Conservation (phyloP, 176 grass and related monocot genomes). For the maize (Zea mays) region DNA sequence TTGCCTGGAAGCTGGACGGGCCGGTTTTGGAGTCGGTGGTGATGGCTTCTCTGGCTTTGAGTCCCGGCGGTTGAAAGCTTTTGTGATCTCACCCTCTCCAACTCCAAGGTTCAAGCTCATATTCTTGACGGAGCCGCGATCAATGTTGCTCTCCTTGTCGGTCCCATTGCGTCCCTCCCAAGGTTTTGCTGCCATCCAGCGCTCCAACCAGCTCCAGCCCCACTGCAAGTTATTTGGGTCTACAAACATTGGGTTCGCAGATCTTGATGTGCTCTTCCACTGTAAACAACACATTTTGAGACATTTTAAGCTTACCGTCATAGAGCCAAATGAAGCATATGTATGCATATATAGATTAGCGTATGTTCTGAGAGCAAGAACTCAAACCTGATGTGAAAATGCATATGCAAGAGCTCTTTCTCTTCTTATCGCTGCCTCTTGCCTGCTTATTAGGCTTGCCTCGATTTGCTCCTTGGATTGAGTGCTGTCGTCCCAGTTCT, state of each 20-base stretch:
- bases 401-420: slow-evolving; percentile 91
- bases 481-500: slow-evolving; percentile 93
- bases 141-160: slow-evolving; percentile 65
- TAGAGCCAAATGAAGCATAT: not conserved
- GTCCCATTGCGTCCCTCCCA: slow-evolving; percentile 60
- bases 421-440: slow-evolving; percentile 86
- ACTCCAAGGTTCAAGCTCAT: slow-evolving; percentile 45
- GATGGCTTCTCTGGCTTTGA: slow-evolving; percentile 58
- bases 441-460: slow-evolving; percentile 85
- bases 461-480: slow-evolving; percentile 93
- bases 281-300: slow-evolving; percentile 34
- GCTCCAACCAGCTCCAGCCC: slow-evolving; percentile 99
- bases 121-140: slow-evolving; percentile 51
- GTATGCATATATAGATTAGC: not conserved
- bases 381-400: slow-evolving; percentile 94
- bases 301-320: slow-evolving; percentile 12
- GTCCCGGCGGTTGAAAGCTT: slow-evolving; percentile 74
- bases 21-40: slow-evolving; percentile 51
- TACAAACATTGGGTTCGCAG: slow-evolving; percentile 86
- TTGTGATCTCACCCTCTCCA: slow-evolving; percentile 81
- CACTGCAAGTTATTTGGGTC: slow-evolving; percentile 89
- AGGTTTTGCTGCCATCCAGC: slow-evolving; percentile 95
- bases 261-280: slow-evolving; percentile 93
- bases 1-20: slow-evolving; percentile 46
- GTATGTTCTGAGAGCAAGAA: slow-evolving; percentile 16